phyloP scores from a whole-genome alignment of 768 basidiomycete genomes.

The Auricularia auricula-judae region DNA sequence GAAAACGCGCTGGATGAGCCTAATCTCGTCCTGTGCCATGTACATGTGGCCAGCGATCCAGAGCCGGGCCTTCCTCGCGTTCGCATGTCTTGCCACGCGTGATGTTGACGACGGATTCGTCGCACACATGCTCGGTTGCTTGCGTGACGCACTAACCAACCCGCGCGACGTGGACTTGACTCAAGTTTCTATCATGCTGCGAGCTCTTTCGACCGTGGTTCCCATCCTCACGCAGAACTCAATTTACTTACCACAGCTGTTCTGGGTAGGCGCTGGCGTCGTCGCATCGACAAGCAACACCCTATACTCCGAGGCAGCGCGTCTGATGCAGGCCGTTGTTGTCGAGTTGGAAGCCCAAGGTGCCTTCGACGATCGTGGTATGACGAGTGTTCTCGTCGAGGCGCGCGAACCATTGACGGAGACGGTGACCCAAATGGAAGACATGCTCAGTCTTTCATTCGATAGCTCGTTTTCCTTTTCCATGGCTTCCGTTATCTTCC shows the following conservation, averaged over 20 bases:
- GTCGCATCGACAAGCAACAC: conserved; percentile 64
- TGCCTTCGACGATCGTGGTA: conserved; percentile 41
- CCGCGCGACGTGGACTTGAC: conserved; percentile 58
- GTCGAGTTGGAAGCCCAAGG: conserved; percentile 54
- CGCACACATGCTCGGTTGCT: conserved; percentile 83
- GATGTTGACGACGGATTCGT: conserved; percentile 89
- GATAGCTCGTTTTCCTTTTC: conserved; percentile 72
- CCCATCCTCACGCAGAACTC: conserved; percentile 59
- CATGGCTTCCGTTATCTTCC: conserved; percentile 73
- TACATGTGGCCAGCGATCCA: conserved; percentile 81
- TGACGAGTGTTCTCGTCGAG: conserved; percentile 50
- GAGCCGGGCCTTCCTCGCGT: conserved; percentile 72
- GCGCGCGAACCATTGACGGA: conserved; percentile 53
- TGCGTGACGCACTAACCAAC: conserved; percentile 33
- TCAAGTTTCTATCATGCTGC: conserved; percentile 70
- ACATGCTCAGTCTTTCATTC: conserved; percentile 64
- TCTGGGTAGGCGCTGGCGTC: conserved; percentile 83
- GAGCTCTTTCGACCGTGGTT: conserved; percentile 70
- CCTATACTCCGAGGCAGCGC: conserved; percentile 57
- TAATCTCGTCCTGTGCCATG: conserved; percentile 81
- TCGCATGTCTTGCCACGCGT: conserved; percentile 66
- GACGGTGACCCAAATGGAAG: conserved; percentile 60
- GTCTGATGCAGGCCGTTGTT: conserved; percentile 53
- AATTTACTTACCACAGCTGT: conserved; percentile 61
- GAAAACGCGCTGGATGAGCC: conserved; percentile 88